Evolutionary conservation across 768 basidiomycete genomes (phyloP), one percentile per base, ranked within the genome.

Genomic region (Amylocystis lapponica): DNA sequence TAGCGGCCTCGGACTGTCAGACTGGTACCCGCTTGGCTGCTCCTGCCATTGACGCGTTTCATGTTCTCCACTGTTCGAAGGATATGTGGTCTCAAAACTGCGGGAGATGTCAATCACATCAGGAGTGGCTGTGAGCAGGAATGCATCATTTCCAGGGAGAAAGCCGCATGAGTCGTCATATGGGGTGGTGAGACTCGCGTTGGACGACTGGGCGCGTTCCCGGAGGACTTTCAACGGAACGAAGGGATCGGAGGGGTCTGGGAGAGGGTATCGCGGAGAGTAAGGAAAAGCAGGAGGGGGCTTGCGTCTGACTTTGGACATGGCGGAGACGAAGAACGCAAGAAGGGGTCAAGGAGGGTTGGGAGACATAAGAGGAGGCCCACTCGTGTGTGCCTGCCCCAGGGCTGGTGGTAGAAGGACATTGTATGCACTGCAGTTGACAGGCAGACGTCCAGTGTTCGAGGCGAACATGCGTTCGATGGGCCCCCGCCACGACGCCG

Each of bases 191-290:
- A 48, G 7, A 29, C 10, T n/a, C 52, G 52, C 38, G 27, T 52
- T 46, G 42, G 66, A 62, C 16, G 67, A 67, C 49, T 71, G 73
- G 4, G 76, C 74, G 43, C 81, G 74, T 47, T 70, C 74, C 38
- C 84, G 76, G 21, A 86, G 68, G 20, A 78, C 76, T 55, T 76
- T 74, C 32, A 86, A 74, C 0, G 84, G 76, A 5, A 79, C 83
- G 49, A 85, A 85, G 2, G 84, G 84, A 57, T 86, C 82, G 14
- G 54, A 56, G 17, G 81, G 82, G 61, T 86, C 84, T 23, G 82
- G 81, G 2, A 67, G 61, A 4, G 84, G 84, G 58, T 85, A 86
- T 30, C 76, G 68, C 41, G 69, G 55, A 9, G 74, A 69, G 52
- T 71, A 59, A 38, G 73, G 72, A 43, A 78, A 66, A 35, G 64